Base-by-base conservation (phyloP, 495 filamentous ascomycete species). In the Aspergillus saccharolyticus region DNA sequence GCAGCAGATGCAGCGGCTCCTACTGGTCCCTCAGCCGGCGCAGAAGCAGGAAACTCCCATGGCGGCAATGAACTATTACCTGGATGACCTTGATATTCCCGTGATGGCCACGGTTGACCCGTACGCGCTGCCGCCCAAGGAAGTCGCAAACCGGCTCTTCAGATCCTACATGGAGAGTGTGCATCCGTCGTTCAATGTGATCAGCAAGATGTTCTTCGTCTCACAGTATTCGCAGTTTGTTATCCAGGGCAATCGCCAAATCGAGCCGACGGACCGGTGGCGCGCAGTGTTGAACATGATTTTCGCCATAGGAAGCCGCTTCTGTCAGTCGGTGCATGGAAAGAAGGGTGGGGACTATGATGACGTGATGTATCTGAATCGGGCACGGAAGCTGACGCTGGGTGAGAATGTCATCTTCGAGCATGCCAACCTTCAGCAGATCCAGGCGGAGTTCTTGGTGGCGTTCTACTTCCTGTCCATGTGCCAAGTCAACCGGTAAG, bases 211-310 rank as follows among this genome's bases (percentile, higher is more conserved):
- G 16, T 69, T 65, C 0, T 80, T 77, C 50, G 65, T 59, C 0
- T 45, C 66, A 14, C 77, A 81, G 57, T 81, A 79, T 63, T 63
- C 62, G 22, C 55, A 68, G 24, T 75, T 76, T 46, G 73, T 63
- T 30, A 39, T 39, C 10, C 33, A 39, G 33, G 33, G 33, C 12
- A 62, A 61, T 14, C 39, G 48, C 3, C 48, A 33, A 8, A 48
- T 66, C 12, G 59, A 57, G 3, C 70, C 74, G 1, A 66, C 66
- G 0, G 57, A 51, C 10, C 70, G 77, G 46, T 87, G 83, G 83
- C 73, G 84, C 14, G 80, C 81, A 0, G 80, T 83, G 17, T 52
- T 87, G 39, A 88, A 89, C 61, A 71, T 87, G 57, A 76, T 88
- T 28, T 85, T 88, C 58, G 86, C 86, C 3, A 82, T 88, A 58